These are phyloP conservation scores for Alternaria infectoria DNA, from an alignment of 2,329 filamentous ascomycete species.

Conservation along the genomic window DNA sequence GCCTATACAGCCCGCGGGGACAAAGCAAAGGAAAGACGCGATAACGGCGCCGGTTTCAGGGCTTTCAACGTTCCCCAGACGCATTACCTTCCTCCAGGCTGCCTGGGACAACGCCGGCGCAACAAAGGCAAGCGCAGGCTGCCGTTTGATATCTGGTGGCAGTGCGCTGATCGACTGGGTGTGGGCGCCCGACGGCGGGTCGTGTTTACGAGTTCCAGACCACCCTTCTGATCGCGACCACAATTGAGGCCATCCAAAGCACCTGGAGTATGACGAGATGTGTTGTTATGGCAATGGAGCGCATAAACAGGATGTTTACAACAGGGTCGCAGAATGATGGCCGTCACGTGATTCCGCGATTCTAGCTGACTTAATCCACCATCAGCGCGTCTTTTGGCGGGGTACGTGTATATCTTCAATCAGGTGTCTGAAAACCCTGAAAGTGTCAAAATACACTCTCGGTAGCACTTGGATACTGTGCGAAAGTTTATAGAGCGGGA, in stretches of 20 bases:
- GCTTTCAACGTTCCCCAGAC: constrained; percentile 13
- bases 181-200: constrained; percentile 29
- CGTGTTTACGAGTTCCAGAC: constrained; percentile 16
- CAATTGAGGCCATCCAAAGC: constrained; percentile 22
- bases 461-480: neutral
- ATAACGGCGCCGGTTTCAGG: constrained; percentile 15
- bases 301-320: constrained; percentile 21
- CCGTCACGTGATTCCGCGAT: constrained; percentile 22
- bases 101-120: constrained; percentile 21
- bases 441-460: neutral
- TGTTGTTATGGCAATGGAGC: constrained; percentile 24
- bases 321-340: constrained; percentile 6
- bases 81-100: constrained; percentile 7
- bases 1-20: constrained; percentile 29
- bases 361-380: neutral
- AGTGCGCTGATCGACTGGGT: constrained; percentile 37
- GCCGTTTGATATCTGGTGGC: constrained; percentile 36
- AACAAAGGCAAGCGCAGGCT: constrained; percentile 19
- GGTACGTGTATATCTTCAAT: neutral
- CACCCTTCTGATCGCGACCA: constrained; percentile 23
- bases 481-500: neutral
- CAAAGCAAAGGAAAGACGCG: constrained; percentile 35
- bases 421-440: neutral
- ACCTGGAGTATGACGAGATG: constrained; percentile 7
- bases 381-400: constrained; percentile 3